These are phyloP conservation scores for Ogataea wickerhamii DNA, from an alignment of 805 yeast species.

Conservation along the genomic window DNA sequence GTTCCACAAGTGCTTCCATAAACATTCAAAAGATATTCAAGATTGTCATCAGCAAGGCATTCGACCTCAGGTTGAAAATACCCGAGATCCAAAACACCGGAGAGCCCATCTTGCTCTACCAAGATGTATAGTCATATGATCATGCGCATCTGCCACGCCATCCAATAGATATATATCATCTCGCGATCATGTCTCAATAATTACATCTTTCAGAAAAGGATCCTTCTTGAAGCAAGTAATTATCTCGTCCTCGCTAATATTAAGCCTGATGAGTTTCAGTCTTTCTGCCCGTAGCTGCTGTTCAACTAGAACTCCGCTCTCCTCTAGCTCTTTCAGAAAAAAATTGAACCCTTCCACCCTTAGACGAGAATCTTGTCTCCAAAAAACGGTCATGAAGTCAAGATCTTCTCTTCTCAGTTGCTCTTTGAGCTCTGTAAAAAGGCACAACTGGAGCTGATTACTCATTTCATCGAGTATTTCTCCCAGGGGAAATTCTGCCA, in stretches of 20 bases:
- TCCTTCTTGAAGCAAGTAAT: conserved; percentile 58
- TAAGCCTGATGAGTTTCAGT: conserved; percentile 57
- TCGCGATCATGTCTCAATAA: conserved; percentile 12
- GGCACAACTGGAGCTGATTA: conserved; percentile 28
- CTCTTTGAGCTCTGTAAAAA: conserved; percentile 30
- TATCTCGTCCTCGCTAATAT: conserved; percentile 69
- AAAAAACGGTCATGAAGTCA: conserved; percentile 25
- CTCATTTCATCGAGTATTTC: conserved; percentile 77
- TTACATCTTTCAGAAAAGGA: conserved; percentile 35
- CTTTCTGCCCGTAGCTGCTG: conserved; percentile 71
- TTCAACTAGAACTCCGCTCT: conserved; percentile 70
- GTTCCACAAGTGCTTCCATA: conserved; percentile 88
- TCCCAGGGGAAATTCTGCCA: conserved; percentile 68
- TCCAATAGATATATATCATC: neutral
- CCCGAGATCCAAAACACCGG: conserved; percentile 84
- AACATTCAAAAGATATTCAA: conserved; percentile 93
- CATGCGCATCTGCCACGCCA: neutral
- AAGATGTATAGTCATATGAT: conserved; percentile 13
- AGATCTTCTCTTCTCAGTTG: conserved; percentile 21
- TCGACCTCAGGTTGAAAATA: conserved; percentile 75
- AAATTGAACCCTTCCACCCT: conserved; percentile 59
- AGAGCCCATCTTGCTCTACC: conserved; percentile 83
- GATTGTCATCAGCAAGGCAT: conserved; percentile 83
- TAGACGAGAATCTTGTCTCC: conserved; percentile 30
- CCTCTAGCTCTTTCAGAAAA: conserved; percentile 66